Conservation (phyloP, 345 rosid genomes). For the Anacardium occidentale region DNA sequence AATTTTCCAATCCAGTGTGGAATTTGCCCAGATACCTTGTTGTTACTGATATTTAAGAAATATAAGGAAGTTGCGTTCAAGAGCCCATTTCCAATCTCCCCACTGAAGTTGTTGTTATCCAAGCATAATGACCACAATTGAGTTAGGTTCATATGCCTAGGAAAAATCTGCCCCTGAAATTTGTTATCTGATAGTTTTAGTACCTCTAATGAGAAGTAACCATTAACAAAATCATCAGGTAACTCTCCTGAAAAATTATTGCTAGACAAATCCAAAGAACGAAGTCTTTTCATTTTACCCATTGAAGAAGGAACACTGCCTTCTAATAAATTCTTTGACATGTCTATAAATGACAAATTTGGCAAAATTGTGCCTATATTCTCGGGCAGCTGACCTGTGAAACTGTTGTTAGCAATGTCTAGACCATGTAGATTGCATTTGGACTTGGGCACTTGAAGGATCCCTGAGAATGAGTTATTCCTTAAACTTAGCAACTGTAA, state of each 20-base stretch:
- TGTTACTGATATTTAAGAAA: not conserved
- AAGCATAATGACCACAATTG: not conserved
- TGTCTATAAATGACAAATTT: not conserved
- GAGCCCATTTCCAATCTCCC: not conserved
- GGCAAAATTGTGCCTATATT: not conserved
- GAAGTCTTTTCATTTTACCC: not conserved
- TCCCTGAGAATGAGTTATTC: not conserved
- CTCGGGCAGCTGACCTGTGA: not conserved
- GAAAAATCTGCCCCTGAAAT: not conserved
- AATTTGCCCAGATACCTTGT: not conserved
- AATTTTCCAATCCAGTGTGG: not conserved
- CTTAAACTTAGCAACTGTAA: not conserved
- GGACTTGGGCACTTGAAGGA: not conserved
- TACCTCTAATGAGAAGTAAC: not conserved
- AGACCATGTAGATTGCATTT: not conserved
- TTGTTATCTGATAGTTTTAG: not conserved
- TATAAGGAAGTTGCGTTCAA: not conserved
- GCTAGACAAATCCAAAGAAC: not conserved
- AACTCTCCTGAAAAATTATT: conserved; percentile 7
- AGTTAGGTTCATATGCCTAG: not conserved
- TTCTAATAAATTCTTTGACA: not conserved
- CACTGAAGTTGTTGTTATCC: not conserved
- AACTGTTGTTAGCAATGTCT: not conserved
- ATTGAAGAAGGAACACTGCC: not conserved
- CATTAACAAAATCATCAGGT: not conserved